These are phyloP conservation scores for Sergeia podlipaevii DNA, from an alignment of 208 protist species.

Conservation along the genomic window DNA sequence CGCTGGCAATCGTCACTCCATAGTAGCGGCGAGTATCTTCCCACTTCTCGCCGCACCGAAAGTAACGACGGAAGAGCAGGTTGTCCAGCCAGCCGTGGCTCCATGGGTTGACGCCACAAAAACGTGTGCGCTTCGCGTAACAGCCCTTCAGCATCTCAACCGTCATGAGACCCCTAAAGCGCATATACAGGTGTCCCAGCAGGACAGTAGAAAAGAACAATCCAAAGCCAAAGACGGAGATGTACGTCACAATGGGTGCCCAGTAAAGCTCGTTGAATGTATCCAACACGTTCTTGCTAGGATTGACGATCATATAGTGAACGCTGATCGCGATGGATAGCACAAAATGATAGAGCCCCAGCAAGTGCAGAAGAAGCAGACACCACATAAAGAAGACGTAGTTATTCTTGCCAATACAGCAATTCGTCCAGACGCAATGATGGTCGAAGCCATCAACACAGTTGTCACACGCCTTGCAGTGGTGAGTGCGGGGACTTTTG, in stretches of 20 bases:
- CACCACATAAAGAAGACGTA: conserved; percentile 46
- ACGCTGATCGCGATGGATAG: conserved; percentile 28
- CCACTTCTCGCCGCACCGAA: conserved; percentile 16
- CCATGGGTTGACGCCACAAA: conserved; percentile 46
- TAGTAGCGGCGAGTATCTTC: conserved; percentile 38
- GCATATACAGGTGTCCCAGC: conserved; percentile 35
- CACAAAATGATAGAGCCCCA: conserved; percentile 26
- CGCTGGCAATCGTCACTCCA: conserved; percentile 27
- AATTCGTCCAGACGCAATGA: conserved; percentile 65
- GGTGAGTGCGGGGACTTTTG: conserved; percentile 42
- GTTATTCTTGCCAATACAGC: conserved; percentile 59
- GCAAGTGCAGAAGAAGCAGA: conserved; percentile 33
- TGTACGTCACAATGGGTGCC: conserved; percentile 32
- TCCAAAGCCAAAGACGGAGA: conserved; percentile 24
- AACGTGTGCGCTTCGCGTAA: conserved; percentile 24
- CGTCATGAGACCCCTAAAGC: conserved; percentile 31
- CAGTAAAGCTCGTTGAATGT: conserved; percentile 22
- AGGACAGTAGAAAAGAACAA: conserved; percentile 36
- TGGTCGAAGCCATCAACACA: conserved; percentile 67
- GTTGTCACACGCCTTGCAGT: conserved; percentile 55
- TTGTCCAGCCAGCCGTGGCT: conserved; percentile 14
- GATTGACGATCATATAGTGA: conserved; percentile 4
- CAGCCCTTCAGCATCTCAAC: conserved; percentile 32
- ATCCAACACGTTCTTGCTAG: conserved; percentile 9
- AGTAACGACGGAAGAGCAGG: conserved; percentile 6